These are phyloP conservation scores for Scedosporium boydii DNA, from an alignment of 2,329 filamentous ascomycete genomes.

Conservation along the genomic window DNA sequence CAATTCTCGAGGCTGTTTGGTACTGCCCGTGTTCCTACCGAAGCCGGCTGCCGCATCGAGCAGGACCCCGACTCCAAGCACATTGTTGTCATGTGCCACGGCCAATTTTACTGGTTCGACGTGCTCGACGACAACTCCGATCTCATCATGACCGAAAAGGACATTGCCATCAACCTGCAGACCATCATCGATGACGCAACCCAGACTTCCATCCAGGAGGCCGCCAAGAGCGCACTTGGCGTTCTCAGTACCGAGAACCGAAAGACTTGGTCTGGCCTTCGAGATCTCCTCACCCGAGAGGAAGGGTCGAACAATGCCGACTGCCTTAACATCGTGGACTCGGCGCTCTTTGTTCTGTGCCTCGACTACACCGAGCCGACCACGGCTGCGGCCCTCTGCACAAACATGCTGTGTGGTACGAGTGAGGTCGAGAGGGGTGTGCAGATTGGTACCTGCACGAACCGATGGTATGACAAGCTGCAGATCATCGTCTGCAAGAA, in stretches of 20 bases:
- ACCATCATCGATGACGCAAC: slow-evolving; percentile 87
- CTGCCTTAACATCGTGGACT: slow-evolving; percentile 90
- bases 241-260: slow-evolving; percentile 94
- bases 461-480: slow-evolving; percentile 97
- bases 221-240: slow-evolving; percentile 87
- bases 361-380: slow-evolving; percentile 84
- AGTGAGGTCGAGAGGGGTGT: slow-evolving; percentile 87
- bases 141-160: slow-evolving; percentile 93
- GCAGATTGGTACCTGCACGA: slow-evolving; percentile 95
- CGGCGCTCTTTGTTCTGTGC: slow-evolving; percentile 84
- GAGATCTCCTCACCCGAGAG: slow-evolving; percentile 79
- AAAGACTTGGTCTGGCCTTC: slow-evolving; percentile 86
- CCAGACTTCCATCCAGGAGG: slow-evolving; percentile 83
- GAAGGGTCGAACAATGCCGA: slow-evolving; percentile 90
- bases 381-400: slow-evolving; percentile 76
- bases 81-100: slow-evolving; percentile 83
- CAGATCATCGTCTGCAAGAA: slow-evolving; percentile 99
- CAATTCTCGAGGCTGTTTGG: slow-evolving; percentile 94
- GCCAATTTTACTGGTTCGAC: slow-evolving; percentile 99
- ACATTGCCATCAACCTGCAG: slow-evolving; percentile 82
- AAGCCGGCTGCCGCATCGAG: slow-evolving; percentile 90
- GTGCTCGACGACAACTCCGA: slow-evolving; percentile 91
- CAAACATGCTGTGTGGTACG: slow-evolving; percentile 96
- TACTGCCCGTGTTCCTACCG: slow-evolving; percentile 86
- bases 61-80: slow-evolving; percentile 92